These are phyloP conservation scores for Lyophyllum atratum DNA, from an alignment of 768 basidiomycete species.

Conservation along the genomic window DNA sequence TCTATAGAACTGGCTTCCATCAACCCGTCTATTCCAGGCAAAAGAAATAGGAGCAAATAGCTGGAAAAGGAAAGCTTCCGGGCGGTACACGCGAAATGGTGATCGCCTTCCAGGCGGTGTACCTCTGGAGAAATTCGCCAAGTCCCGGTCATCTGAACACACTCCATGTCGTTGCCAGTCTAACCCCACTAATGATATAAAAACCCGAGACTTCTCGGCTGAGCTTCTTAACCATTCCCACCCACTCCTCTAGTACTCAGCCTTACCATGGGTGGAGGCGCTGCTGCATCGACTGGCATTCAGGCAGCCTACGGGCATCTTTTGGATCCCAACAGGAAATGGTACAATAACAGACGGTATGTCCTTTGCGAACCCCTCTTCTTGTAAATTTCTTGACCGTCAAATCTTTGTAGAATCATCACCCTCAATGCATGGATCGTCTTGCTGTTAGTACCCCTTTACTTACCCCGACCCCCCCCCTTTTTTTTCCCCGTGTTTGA, in stretches of 20 bases:
- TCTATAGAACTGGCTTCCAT: neutral
- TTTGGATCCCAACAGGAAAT: conserved; percentile 65
- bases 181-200: conserved; percentile 27
- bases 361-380: neutral
- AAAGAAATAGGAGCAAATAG: conserved; percentile 1
- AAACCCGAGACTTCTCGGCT: conserved; percentile 25
- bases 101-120: conserved; percentile 27
- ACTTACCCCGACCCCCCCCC: no score
- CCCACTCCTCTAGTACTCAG: conserved; percentile 26
- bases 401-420: conserved; percentile 47
- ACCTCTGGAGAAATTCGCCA: conserved; percentile 44
- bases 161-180: conserved; percentile 21
- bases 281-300: conserved; percentile 35
- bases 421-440: conserved; percentile 69
- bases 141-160: conserved; percentile 33
- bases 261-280: conserved; percentile 57
- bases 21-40: neutral
- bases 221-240: conserved; percentile 32
- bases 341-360: conserved; percentile 78
- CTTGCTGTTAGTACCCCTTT: conserved; percentile 47
- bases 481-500: neutral
- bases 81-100: conserved; percentile 6
- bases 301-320: conserved; percentile 50
- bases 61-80: conserved; percentile 10
- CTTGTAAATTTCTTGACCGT: neutral